Evolutionary conservation across 331 rosid genomes (phyloP).

Genomic region (Saraca asoca): DNA sequence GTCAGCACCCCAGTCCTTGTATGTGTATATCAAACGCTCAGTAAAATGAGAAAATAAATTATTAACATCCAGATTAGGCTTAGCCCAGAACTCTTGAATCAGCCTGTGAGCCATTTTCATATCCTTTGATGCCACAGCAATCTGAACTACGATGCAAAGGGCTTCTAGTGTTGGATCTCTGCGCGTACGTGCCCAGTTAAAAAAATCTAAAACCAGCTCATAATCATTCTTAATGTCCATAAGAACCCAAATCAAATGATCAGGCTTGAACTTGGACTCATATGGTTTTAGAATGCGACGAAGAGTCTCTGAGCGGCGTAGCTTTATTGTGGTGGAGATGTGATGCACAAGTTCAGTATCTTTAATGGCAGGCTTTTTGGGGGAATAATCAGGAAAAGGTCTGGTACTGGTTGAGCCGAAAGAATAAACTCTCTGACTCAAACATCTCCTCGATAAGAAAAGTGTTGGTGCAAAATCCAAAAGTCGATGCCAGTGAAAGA

Average conservation of each 20-base stretch:
- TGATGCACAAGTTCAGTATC: constrained; percentile 69
- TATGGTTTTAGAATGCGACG: constrained; percentile 60
- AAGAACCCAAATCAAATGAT: constrained; percentile 78
- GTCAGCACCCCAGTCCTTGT: constrained; percentile 82
- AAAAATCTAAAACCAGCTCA: constrained; percentile 64
- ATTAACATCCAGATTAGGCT: constrained; percentile 47
- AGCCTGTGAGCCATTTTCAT: constrained; percentile 57
- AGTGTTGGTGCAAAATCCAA: constrained; percentile 22
- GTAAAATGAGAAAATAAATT: constrained; percentile 46
- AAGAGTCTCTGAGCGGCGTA: constrained; percentile 68
- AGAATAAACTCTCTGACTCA: constrained; percentile 34
- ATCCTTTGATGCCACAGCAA: constrained; percentile 67
- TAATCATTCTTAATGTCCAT: constrained; percentile 65
- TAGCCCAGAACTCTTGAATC: constrained; percentile 68
- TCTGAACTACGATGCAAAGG: constrained; percentile 71
- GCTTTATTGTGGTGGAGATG: constrained; percentile 62
- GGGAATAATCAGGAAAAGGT: constrained; percentile 91
- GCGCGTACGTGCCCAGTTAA: constrained; percentile 69
- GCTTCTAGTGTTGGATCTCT: constrained; percentile 67
- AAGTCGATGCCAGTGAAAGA: constrained; percentile 16
- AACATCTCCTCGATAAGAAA: constrained; percentile 33
- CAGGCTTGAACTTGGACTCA: constrained; percentile 61
- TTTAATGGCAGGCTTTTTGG: constrained; percentile 58
- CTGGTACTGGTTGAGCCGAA: constrained; percentile 48
- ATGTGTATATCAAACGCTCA: constrained; percentile 75